Evolutionary conservation across 768 basidiomycete genomes (phyloP), one percentile per base, ranked within the genome.

Genomic region (Serendipita sp.): DNA sequence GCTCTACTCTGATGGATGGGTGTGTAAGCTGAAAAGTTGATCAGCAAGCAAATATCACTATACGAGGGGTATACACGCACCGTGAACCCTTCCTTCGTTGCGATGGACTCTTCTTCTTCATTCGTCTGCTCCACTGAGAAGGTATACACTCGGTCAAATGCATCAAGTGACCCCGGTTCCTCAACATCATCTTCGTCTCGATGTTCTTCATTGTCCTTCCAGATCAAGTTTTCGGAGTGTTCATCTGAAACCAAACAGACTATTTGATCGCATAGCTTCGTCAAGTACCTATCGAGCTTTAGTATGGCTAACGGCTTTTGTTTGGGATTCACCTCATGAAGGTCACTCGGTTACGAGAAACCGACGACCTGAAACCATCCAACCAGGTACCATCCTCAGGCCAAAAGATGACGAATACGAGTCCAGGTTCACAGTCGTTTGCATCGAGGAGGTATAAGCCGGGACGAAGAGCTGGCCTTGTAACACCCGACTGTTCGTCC

Each of bases 321-420:
- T 33, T 13, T 11, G 17, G 22, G 20, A 22, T 26, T 20, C 70
- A 80, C 83, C 82, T 71, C 81, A 84, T 83, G 66, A 84, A 84
- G 0, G 82, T 81, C 2, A 79, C 72, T 3, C 83, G 74, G 70
- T 83, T 84, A 2, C 78, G 75, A 31, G 73, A 67, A 51, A 80
- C 75, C 2, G 79, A 71, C 1, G 75, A 71, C 3, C 71, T 33
- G 0, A 79, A 76, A 14, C 73, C 69, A 67, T 83, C 81, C 33
- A 78, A 68, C 83, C 83, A 84, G 0, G 82, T 83, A 0, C 71
- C 75, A 34, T 79, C 74, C 64, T 85, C 81, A 0, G 82, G 82
- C 83, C 84, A 85, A 62, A 80, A 83, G 3, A 84, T 66, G 14
- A 81, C 74, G 56, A 79, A 81, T 4, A 79, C n/a, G n/a, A 45